Base-by-base conservation (phyloP, 345 rosid genomes). In the Hibiscus tridactylites region DNA sequence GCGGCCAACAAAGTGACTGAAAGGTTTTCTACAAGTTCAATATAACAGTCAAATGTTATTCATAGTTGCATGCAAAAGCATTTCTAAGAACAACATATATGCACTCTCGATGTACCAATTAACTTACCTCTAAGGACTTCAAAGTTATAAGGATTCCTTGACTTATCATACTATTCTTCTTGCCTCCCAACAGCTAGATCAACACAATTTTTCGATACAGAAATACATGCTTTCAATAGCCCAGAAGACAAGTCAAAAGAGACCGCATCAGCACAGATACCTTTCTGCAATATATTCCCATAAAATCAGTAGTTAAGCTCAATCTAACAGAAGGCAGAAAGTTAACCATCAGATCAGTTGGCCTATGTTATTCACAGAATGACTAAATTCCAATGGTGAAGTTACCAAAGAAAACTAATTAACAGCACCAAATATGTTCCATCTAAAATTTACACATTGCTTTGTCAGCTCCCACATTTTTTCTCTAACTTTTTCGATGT, bases 181-280 rank as follows among this genome's bases (percentile, higher is more conserved):
- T 82, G 90, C 81, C 96, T 81, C 64, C 79, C 71, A 35, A 83
- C 83, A 61, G 89, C 84, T 75, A 89, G 91, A 79, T 92, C 89
- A 77, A 88, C 80, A 83, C 97, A 95, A 72, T 77, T 86, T 81
- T 88, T 85, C 70, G 96, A 97, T 84, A 92, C 97, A 65, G 96
- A 86, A 71, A 95, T 90, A 85, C 99, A 90, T 70, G 96, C 89
- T 19, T 96, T 79, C 71, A 92, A 79, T 75, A 84, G 86, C 61
- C 75, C 90, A 72, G 97, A 80, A 76, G 91, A 85, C 79, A 95
- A 84, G 73, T 95, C 99, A 89, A 95, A 85, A 58, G 99, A 95
- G 53, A 97, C 97, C 26, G 97, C 96, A 77, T 95, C 99, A 39
- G 97, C 89, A 75, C 97, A 95, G 77, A 92, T 68, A 76, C 91